These are phyloP conservation scores for Terana coerulea DNA, from an alignment of 768 basidiomycete species.

Conservation along the genomic window DNA sequence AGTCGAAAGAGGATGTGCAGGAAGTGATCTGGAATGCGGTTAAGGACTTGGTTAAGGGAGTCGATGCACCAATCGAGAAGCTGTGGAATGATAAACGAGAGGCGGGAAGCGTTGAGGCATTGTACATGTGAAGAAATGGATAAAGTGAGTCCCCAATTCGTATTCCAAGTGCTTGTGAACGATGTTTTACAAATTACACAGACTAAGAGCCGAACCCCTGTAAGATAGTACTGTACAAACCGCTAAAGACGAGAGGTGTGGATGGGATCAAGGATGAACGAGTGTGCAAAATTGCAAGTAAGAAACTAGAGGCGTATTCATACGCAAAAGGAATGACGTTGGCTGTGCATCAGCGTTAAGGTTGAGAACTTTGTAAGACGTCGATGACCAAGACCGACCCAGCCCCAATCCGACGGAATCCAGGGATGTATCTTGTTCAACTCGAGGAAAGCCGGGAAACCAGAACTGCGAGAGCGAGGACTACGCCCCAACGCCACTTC, in stretches of 20 bases:
- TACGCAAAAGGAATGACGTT: too few species aligned
- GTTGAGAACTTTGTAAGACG: too few species aligned
- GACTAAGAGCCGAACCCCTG: neutral
- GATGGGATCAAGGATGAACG: neutral
- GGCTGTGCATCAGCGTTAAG: too few species aligned
- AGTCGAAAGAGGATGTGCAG: slow-evolving; percentile 44
- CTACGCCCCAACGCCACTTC: slow-evolving; percentile 80
- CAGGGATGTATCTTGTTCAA: too few species aligned
- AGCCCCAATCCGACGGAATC: too few species aligned
- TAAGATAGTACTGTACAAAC: slow-evolving; percentile 7
- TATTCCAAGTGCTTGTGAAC: neutral
- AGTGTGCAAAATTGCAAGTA: neutral
- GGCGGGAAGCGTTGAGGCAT: slow-evolving; percentile 7
- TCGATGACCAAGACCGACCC: too few species aligned
- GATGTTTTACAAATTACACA: slow-evolving; percentile 6
- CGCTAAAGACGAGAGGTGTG: neutral
- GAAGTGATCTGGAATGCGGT: slow-evolving; percentile 53
- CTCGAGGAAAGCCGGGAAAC: slow-evolving; percentile 69
- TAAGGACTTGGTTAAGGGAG: slow-evolving; percentile 37
- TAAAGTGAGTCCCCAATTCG: neutral
- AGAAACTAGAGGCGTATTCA: too few species aligned
- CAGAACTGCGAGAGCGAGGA: slow-evolving; percentile 74
- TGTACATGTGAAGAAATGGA: slow-evolving; percentile 14
- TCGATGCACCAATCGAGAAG: slow-evolving; percentile 39
- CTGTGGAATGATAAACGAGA: slow-evolving; percentile 43